phyloP scores from a whole-genome alignment of 1,284 basidiomycete species.

The Austroboletus novae-zelandiae region DNA sequence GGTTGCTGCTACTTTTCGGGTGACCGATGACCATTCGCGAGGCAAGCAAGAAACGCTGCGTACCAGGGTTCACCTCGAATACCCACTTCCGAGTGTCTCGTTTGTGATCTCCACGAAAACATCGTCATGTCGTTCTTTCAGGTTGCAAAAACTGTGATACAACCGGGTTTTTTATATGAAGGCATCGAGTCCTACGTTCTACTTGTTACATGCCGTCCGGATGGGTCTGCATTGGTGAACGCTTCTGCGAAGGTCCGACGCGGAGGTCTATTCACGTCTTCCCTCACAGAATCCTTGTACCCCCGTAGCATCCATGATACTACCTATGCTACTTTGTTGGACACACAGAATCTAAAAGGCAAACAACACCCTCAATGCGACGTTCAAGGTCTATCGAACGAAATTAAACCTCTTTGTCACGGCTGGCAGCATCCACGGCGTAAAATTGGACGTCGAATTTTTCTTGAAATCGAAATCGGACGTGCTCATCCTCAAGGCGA shows the following conservation, averaged over 20 bases:
- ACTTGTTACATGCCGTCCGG: conserved; percentile 22
- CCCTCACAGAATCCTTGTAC: conserved; percentile 18
- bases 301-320: conserved; percentile 12
- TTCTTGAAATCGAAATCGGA: not conserved
- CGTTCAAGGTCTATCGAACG: conserved; percentile 16
- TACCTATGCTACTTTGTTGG: conserved; percentile 15
- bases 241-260: conserved; percentile 3
- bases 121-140: conserved; percentile 9
- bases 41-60: not conserved
- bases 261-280: conserved; percentile 22
- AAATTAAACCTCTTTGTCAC: conserved; percentile 11
- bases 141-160: conserved; percentile 4
- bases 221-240: conserved; percentile 16
- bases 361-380: conserved; percentile 21
- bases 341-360: conserved; percentile 11
- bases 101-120: conserved; percentile 13
- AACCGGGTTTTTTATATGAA: conserved; percentile 15
- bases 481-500: conserved; percentile 10
- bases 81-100: not conserved
- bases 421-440: conserved; percentile 20
- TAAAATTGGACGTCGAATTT: conserved; percentile 15
- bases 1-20: conserved; percentile 24
- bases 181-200: conserved; percentile 20
- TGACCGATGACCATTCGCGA: conserved; percentile 11
- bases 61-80: conserved; percentile 10